Evolutionary conservation across 805 yeast genomes (phyloP).

Genomic region (Ogataea populi-albae): DNA sequence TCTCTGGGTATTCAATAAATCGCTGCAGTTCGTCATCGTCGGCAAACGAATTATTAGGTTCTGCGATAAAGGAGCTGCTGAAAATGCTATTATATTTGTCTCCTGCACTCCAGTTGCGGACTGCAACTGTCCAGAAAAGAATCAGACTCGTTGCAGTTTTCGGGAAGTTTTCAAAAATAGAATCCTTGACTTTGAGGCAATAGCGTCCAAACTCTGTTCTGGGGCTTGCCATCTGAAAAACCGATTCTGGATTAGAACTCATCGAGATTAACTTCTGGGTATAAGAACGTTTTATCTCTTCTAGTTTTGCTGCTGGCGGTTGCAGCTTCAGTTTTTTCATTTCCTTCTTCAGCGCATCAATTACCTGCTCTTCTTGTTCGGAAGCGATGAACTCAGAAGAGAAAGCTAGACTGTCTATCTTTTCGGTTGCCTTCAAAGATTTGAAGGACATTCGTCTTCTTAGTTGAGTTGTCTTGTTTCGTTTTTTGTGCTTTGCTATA

Average conservation of each 20-base stretch:
- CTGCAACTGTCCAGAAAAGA: constrained; percentile 27
- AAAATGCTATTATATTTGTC: constrained; percentile 16
- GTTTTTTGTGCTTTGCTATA: constrained; percentile 13
- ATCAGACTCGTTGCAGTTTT: constrained; percentile 21
- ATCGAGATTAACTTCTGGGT: constrained; percentile 6
- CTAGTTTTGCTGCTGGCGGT: constrained; percentile 11
- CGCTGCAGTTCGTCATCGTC: constrained; percentile 24
- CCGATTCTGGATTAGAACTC: constrained; percentile 10
- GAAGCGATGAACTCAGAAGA: constrained; percentile 12
- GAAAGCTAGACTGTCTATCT: too few species aligned
- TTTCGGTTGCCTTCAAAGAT: constrained; percentile 5
- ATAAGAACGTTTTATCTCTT: constrained; percentile 11
- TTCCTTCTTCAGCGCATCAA: constrained; percentile 11
- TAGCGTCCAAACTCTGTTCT: constrained; percentile 30
- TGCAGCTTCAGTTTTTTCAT: constrained; percentile 5
- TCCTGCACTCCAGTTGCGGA: constrained; percentile 22
- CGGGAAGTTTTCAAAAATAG: constrained; percentile 18
- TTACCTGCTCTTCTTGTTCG: constrained; percentile 9
- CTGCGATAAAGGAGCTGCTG: constrained; percentile 7
- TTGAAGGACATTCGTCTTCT: constrained; percentile 5
- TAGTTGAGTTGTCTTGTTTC: constrained; percentile 5
- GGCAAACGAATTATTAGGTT: constrained; percentile 20
- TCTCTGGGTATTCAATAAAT: constrained; percentile 17
- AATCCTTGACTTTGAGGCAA: constrained; percentile 20
- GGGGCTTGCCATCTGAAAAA: constrained; percentile 24